Evolutionary conservation across 768 basidiomycete species (phyloP), one percentile per base, ranked within the genome.

Genomic region (Boletus vinaceobasis): DNA sequence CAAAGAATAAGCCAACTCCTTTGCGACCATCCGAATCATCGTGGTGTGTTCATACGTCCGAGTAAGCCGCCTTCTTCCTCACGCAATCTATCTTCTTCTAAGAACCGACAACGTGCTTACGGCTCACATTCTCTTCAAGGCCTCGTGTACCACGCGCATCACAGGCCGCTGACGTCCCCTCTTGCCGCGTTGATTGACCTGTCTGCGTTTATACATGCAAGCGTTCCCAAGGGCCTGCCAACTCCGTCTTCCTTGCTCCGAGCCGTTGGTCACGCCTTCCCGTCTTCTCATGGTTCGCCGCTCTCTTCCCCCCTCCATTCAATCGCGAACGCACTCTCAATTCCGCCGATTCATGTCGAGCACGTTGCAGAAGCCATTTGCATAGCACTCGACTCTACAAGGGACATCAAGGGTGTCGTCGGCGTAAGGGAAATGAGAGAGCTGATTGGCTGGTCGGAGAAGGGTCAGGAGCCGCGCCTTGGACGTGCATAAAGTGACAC

Each of bases 81-180:
- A 29, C 35, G 31, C 49, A 52, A 56, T 62, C 33, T 48, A 53
- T 55, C 53, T 50, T 50, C 55, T 51, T 51, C 53, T 56, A 29
- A 29, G 14, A 52, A 15, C 32, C 26, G 48, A 56, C 43, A 57
- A 55, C 60, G 55, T 58, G 57, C 57, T 57, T 53, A 43, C 45
- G 38, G 45, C 40, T 43, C 52, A 33, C 55, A 32, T 39, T 29
- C 46, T 50, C 43, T 46, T 35, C 48, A 68, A 93, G 97, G 95
- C 59, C 77, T 99, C 50, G 93, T 99, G 62, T 98, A 98, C 73
- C 96, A 98, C 67, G 89, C 96, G 9, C 93, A 97, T 71, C 77
- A 87, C 60, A 86, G 94, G 40, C 97, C 97, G n/a, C 65, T 95
- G 45, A 88, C 88, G 10, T 88, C 92, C 39, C 88, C 92, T 48